phyloP scores from a whole-genome alignment of 331 rosid species.

The Acacia concinna region DNA sequence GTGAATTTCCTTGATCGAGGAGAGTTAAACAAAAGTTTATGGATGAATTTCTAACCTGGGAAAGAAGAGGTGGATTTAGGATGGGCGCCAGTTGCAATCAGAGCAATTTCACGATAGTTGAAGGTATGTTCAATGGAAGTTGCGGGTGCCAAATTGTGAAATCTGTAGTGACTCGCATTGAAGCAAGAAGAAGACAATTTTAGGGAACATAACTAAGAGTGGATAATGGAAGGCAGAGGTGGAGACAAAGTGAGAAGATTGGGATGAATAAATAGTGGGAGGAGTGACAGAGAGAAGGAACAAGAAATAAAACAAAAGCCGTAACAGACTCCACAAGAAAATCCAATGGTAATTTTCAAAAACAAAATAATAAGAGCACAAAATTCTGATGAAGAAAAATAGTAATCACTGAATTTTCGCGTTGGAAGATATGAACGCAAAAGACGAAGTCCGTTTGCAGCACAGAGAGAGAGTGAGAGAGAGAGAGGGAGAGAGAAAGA shows the following conservation, averaged over 20 bases:
- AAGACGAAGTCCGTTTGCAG: constrained; percentile 43
- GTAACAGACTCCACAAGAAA: constrained; percentile 27
- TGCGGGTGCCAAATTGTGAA: background rate
- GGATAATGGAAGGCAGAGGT: background rate
- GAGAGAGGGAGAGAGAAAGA: too few relatives aligned
- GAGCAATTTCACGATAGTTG: background rate
- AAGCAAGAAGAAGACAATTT: background rate
- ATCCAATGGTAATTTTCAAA: background rate
- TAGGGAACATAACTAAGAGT: background rate
- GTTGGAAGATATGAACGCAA: constrained; percentile 37
- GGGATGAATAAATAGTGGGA: background rate
- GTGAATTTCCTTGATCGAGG: constrained; percentile 28
- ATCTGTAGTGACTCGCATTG: background rate
- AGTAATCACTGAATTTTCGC: constrained; percentile 25
- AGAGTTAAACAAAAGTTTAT: constrained; percentile 4
- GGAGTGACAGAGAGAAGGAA: background rate
- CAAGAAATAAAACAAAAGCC: constrained; percentile 8
- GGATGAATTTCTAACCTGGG: constrained; percentile 48
- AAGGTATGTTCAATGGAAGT: background rate
- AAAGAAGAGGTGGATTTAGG: constrained; percentile 31
- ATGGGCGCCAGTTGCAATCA: constrained; percentile 40
- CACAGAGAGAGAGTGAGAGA: too few relatives aligned
- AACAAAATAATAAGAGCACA: constrained; percentile 17
- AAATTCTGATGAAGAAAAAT: constrained; percentile 17
- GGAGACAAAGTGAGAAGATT: background rate